Percentiles rank a stretch among this genome's conserved stretches.
phyloP scores from a whole-genome alignment of 148 eudicot species.

The Nepenthes mirabilis region DNA sequence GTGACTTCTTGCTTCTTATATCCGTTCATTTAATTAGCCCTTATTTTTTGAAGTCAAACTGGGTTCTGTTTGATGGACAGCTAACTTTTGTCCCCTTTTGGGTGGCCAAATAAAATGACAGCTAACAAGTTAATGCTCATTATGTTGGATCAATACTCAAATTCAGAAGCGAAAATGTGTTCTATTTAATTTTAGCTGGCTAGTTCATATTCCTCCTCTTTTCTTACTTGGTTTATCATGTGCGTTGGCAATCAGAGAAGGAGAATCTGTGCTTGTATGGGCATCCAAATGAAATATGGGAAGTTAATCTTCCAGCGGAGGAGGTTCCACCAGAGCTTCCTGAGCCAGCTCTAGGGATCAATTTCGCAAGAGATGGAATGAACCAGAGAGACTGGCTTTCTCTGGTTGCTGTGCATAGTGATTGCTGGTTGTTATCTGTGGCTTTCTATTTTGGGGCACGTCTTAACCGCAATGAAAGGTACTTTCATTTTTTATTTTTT shows the following conservation, averaged over 20 bases:
- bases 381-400: conserved; percentile 81
- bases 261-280: conserved; percentile 88
- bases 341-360: conserved; percentile 91
- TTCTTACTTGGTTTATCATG: background rate
- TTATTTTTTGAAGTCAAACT: no score
- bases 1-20: no score
- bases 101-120: no score
- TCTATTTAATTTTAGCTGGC: background rate
- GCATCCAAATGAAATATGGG: conserved; percentile 76
- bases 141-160: no score
- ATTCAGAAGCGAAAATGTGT: background rate
- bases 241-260: conserved; percentile 38
- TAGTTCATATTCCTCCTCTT: background rate
- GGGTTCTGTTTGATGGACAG: background rate
- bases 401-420: conserved; percentile 83
- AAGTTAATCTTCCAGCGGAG: conserved; percentile 86
- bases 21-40: no score
- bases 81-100: background rate
- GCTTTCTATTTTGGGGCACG: conserved; percentile 89
- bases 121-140: no score
- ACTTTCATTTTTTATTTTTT: conserved; percentile 6
- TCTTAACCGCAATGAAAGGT: conserved; percentile 84
- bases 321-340: conserved; percentile 98
- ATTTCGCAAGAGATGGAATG: conserved; percentile 95
- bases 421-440: conserved; percentile 88